Evolutionary conservation across 768 basidiomycete genomes (phyloP), one percentile per base, ranked within the genome.

Genomic region (Naganishia vishniacii): DNA sequence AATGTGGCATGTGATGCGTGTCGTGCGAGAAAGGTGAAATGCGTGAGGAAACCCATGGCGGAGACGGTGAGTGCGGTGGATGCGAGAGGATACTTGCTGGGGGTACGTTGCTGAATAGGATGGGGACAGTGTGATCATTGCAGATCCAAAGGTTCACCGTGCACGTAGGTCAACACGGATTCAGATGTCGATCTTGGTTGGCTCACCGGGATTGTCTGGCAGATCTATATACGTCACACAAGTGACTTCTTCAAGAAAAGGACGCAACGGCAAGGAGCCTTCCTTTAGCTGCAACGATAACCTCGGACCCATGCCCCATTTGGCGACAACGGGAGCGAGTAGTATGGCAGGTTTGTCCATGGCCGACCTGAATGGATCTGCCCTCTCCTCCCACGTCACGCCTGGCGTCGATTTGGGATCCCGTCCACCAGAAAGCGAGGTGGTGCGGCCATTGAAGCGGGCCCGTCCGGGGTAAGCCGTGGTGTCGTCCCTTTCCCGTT

Each of bases 121-220:
- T 7, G 47, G 31, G n/a, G 12, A 6, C 48, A 72, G 69, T 74
- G 71, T 47, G 68, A 91, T 86, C 89, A 91, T 72, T 93, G 90
- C 77, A 78, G 85, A 65, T 83, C 86, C 66, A 93, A 93, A 80
- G 89, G 88, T 72, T 89, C 88, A 72, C 86, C 88, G 47, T 93
- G 90, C 89, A 91, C 90, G 89, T 91, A 72, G 70, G 88, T 84
- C 32, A 68, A 29, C 47, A 40, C 68, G 72, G n/a, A n/a, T n/a
- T n/a, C n/a, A n/a, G n/a, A n/a, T n/a, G n/a, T n/a, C n/a, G n/a
- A n/a, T n/a, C n/a, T n/a, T n/a, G n/a, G n/a, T n/a, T n/a, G n/a
- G n/a, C 68, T 71, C 79, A 65, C 75, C 80, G 75, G 81, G 77
- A 75, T 75, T 79, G 77, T 81, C 73, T 61, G 47, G 1, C 79